These are phyloP conservation scores for Backusella morwellensis DNA, from an alignment of 192 early-diverging fungal genomes.

Conservation along the genomic window DNA sequence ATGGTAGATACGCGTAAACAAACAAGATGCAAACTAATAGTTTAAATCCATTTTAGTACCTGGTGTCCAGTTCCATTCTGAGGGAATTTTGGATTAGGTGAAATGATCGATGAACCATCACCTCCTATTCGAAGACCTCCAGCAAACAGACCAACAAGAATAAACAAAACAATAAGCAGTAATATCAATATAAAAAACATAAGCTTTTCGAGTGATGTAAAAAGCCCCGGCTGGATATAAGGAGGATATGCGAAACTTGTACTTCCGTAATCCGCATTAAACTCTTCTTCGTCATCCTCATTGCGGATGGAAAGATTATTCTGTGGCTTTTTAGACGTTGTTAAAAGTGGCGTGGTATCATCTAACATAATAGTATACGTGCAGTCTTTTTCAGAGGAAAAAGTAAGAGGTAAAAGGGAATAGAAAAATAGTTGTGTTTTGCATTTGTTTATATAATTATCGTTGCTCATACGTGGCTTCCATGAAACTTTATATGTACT, in stretches of 20 bases:
- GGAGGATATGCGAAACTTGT: conserved; percentile 22
- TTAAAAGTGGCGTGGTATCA: conserved; percentile 1
- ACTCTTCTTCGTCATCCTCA: conserved; percentile 5
- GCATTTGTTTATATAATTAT: background rate
- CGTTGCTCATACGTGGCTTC: background rate
- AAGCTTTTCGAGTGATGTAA: conserved; percentile 34
- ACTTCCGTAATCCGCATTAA: conserved; percentile 20
- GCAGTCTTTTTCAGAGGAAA: background rate
- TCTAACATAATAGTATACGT: background rate
- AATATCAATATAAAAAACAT: conserved; percentile 30
- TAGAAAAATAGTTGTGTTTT: background rate
- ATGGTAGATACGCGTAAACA: background rate
- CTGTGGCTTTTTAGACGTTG: background rate
- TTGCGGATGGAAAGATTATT: background rate
- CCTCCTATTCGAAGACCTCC: conserved; percentile 14
- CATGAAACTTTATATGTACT: background rate
- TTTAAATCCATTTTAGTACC: background rate
- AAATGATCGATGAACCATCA: conserved; percentile 3
- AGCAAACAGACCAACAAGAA: conserved; percentile 34
- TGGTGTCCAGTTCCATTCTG: conserved; percentile 11
- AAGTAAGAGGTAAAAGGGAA: background rate
- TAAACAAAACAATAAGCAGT: conserved; percentile 23
- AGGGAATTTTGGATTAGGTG: conserved; percentile 2
- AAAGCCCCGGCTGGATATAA: conserved; percentile 31
- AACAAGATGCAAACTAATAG: background rate